phyloP scores from a whole-genome alignment of 306 rosid genomes.

The Acacia crassicarpa region DNA sequence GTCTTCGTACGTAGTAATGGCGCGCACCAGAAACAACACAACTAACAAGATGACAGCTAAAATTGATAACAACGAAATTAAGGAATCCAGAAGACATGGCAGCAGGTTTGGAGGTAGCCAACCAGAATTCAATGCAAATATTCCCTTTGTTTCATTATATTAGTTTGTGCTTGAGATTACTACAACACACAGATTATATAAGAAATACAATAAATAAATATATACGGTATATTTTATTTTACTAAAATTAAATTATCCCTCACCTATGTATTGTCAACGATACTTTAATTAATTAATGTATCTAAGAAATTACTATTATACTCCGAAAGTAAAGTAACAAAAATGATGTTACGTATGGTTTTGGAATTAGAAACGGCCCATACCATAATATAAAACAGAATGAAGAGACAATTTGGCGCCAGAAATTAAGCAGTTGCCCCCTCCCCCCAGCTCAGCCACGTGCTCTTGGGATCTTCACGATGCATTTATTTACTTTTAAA shows the following conservation, averaged over 20 bases:
- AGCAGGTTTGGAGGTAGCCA: neutral
- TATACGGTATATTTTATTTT: no score
- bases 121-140: neutral
- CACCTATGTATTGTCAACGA: no score
- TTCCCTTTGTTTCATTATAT: neutral
- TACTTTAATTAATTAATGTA: no score
- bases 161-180: no score
- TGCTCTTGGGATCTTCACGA: neutral
- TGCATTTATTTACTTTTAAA: neutral
- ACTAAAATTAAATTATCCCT: no score
- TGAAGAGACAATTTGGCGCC: neutral
- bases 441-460: slow-evolving; percentile 22
- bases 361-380: no score
- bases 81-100: neutral
- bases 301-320: no score
- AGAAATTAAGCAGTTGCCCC: neutral
- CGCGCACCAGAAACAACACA: neutral
- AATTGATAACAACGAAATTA: neutral
- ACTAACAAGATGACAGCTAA: neutral
- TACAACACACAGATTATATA: no score
- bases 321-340: no score
- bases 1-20: neutral
- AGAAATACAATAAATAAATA: no score
- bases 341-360: no score
- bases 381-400: no score